Conservation (phyloP, 2,329 filamentous ascomycete genomes). For the Hymenoscyphus fructigenus region DNA sequence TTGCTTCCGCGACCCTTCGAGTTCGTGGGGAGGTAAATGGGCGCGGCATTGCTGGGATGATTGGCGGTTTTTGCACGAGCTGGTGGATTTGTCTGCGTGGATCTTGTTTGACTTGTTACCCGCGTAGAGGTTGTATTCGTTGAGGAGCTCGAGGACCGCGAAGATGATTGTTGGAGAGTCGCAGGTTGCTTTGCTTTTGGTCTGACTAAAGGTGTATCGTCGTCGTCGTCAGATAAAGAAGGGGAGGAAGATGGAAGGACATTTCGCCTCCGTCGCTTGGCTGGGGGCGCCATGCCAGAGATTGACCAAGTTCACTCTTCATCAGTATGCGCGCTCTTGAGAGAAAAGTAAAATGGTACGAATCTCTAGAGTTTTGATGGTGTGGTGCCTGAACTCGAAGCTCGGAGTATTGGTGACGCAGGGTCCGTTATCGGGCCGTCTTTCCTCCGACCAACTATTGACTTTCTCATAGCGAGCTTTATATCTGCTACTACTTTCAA, state of each 20-base stretch:
- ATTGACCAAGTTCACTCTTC: neutral
- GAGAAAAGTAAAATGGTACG: neutral
- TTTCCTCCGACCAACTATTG: neutral
- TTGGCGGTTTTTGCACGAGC: conserved; percentile 31
- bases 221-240: conserved; percentile 46
- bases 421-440: neutral
- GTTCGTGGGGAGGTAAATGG: conserved; percentile 33
- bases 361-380: neutral
- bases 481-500: too few relatives aligned
- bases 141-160: conserved; percentile 16
- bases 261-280: conserved; percentile 54
- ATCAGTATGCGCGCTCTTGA: neutral
- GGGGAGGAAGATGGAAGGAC: conserved; percentile 40
- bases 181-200: conserved; percentile 21
- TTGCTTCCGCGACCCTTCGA: conserved; percentile 24
- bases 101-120: conserved; percentile 1
- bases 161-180: conserved; percentile 28
- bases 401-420: neutral
- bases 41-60: conserved; percentile 32
- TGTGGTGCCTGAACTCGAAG: neutral
- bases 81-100: conserved; percentile 31
- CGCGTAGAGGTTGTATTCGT: neutral
- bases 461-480: too few relatives aligned
- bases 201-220: conserved; percentile 39
- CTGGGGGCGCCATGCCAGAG: conserved; percentile 35